Base-by-base conservation (phyloP, 1,284 basidiomycete species). In the Heterobasidion parviporum region DNA sequence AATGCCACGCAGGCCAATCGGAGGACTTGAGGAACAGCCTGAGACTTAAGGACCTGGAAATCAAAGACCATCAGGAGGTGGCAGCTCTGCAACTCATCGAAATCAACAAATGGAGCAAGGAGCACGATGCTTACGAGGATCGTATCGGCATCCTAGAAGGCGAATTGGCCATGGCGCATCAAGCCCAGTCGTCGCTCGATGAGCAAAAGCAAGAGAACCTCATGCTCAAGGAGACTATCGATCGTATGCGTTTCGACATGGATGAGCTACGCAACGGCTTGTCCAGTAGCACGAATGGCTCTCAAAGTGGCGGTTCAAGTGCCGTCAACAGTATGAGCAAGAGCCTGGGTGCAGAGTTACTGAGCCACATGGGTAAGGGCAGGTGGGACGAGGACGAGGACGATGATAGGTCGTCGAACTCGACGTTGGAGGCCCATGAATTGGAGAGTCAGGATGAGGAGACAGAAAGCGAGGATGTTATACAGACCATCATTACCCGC, bases 171-270 rank as follows among this genome's bases (percentile, higher is more conserved):
- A 62, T 80, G 16, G 88, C 90, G 1, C 82, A 87, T 50, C 79
- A 83, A 59, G 83, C 87, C 0, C 83, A 89, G 55, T 76, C 74
- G 0, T 79, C 84, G 57, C 78, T 95, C 38, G 90, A 94, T 56
- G 87, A 87, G 61, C 92, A 95, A 72, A 94, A 94, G 72, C 89
- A 92, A 64, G 92, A 95, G 75, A 96, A 95, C 64, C 66, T 94
- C 60, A 72, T 90, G 66, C 76, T 95, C 59, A 94, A 94, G 67
- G 93, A 96, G 74, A 95, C 93, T 0, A 95, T 96, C 62, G 92
- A 95, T 67, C 80, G 92, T 36, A 83, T 95, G 79, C 78, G 89
- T 36, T 93, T 86, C 62, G 93, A 96, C 63, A 83, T 95, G 76
- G 93, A 95, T 62, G 92, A 94, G 70, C 81, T 94, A 73, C 78